These are phyloP conservation scores for Xylaria flabelliformis DNA, from an alignment of 495 filamentous ascomycete species.

Conservation along the genomic window DNA sequence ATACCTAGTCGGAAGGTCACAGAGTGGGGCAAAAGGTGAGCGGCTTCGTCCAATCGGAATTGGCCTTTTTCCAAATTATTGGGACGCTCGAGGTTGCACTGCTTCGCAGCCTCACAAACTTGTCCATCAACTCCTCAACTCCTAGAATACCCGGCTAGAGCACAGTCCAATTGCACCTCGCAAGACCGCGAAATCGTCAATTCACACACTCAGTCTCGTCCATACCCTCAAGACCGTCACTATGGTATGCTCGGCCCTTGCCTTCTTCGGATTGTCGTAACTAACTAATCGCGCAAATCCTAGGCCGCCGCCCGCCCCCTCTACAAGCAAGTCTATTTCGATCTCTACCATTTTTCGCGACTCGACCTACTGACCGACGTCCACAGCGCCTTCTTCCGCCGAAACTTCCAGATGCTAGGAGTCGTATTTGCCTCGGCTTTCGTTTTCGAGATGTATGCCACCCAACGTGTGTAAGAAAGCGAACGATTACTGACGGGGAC, in stretches of 20 bases:
- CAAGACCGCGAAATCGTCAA: slow-evolving; percentile 2
- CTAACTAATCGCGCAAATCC: slow-evolving; percentile 49
- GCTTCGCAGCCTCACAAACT: slow-evolving; percentile 27
- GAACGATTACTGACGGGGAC: slow-evolving; percentile 35
- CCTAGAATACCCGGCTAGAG: slow-evolving; percentile 10
- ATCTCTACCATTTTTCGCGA: background rate
- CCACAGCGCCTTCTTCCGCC: slow-evolving; percentile 78
- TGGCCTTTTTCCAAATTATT: slow-evolving; percentile 35
- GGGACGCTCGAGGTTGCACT: slow-evolving; percentile 25
- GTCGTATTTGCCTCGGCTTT: slow-evolving; percentile 87
- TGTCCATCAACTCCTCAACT: slow-evolving; percentile 13
- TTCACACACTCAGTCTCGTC: slow-evolving; percentile 1
- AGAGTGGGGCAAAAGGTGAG: slow-evolving; percentile 19
- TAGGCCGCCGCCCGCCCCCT: slow-evolving; percentile 50
- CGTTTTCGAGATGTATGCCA: slow-evolving; percentile 86
- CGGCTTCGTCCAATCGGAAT: slow-evolving; percentile 52
- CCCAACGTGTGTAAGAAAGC: slow-evolving; percentile 8
- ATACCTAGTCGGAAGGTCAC: background rate
- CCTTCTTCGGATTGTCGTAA: background rate
- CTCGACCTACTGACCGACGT: slow-evolving; percentile 24
- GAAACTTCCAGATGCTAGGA: slow-evolving; percentile 84
- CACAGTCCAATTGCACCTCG: slow-evolving; percentile 20
- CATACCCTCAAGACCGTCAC: slow-evolving; percentile 35
- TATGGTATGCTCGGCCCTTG: slow-evolving; percentile 45
- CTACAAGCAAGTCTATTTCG: slow-evolving; percentile 77